Evolutionary conservation across 352 stramenopile species (phyloP), one percentile per base, ranked within the genome.

Genomic region (Pythium phragmitis): DNA sequence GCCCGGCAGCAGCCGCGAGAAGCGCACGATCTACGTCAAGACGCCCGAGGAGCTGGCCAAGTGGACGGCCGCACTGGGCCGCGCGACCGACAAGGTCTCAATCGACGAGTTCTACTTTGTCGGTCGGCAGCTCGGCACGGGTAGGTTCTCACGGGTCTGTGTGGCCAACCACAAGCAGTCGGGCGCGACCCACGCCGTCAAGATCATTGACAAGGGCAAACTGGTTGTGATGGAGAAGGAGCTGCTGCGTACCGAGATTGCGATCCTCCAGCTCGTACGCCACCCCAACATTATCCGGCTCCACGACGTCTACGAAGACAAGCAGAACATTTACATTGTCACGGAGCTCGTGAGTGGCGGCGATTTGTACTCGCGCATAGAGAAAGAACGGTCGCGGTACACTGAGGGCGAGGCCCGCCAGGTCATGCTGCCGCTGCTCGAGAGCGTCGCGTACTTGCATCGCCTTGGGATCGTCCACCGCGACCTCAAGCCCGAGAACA

Each of bases 291-390:
- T 97, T 60, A 93, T 97, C 33, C 76, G 68, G 0, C 68, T 96
- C 16, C 69, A 88, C 47, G 93, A 97, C 37, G 87, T 98, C n/a
- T 98, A 96, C 70, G 94, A 98, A 60, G 86, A 91, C 59, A 84
- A 88, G 30, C 85, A 95, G 70, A 78, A 94, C 67, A 97, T 99
- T 65, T 99, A 98, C 79, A 94, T 99, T 48, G 96, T 99, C 30
- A 98, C 98, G 72, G 98, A 99, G 73, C 81, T 99, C 0, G 80
- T 99, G 2, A 76, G 79, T 8, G 97, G 96, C n/a, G 96, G 97
- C 16, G 96, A 99, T 67, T 72, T 99, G 7, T 99, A 99, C 75
- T 97, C 98, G 75, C 84, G 91, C 4, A 99, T 99, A 65, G 92
- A 67, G 43, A 67, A 98, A 0, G 85, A 89, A 2, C 75, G 86